phyloP scores from a whole-genome alignment of 768 basidiomycete genomes.

The Hypholoma sublateritium region DNA sequence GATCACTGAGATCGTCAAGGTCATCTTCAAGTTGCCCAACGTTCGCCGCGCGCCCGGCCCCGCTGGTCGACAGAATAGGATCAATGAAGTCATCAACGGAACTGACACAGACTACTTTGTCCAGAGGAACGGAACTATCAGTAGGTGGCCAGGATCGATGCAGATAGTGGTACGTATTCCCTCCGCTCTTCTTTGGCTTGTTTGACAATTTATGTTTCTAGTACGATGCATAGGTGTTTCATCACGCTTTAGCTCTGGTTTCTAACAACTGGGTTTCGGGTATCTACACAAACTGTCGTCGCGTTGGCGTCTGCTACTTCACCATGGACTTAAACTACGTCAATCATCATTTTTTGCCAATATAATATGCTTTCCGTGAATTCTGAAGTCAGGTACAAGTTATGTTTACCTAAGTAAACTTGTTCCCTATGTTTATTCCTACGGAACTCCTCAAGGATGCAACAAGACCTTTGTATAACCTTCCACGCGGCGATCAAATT shows the following conservation, averaged over 20 bases:
- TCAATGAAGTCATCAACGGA: constrained; percentile 11
- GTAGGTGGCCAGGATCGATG: constrained; percentile 13
- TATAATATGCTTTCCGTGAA: too few species aligned
- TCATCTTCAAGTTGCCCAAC: constrained; percentile 45
- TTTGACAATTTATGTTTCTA: neutral
- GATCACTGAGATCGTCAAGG: constrained; percentile 43
- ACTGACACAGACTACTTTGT: constrained; percentile 14
- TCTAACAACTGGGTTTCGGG: too few species aligned
- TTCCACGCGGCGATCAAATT: constrained; percentile 53
- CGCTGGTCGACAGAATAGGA: constrained; percentile 28
- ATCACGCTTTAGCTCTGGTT: too few species aligned
- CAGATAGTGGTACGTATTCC: constrained; percentile 11
- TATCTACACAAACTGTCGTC: too few species aligned
- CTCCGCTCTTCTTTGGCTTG: neutral
- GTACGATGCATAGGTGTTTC: neutral
- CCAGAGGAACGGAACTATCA: constrained; percentile 12
- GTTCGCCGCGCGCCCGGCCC: constrained; percentile 45
- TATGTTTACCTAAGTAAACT: too few species aligned
- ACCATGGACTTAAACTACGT: neutral
- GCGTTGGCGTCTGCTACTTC: neutral
- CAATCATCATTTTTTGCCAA: too few species aligned
- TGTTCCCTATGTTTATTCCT: too few species aligned
- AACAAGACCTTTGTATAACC: constrained; percentile 54
- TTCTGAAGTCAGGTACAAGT: too few species aligned
- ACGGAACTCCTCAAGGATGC: constrained; percentile 35